Conservation (phyloP, 345 rosid species). For the Linum trigynum region DNA sequence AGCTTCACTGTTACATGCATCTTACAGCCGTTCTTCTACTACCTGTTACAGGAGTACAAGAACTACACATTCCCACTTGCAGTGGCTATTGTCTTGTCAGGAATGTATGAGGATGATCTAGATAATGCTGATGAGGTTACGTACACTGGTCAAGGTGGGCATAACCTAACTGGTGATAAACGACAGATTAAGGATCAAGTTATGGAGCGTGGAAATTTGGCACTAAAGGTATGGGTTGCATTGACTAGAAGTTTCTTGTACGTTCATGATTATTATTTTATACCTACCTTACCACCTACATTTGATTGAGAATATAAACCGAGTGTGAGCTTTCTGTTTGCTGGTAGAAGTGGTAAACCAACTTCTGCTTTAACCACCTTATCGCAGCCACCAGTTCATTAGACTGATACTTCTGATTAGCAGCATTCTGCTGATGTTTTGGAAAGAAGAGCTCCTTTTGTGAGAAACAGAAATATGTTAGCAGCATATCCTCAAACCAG, state of each 20-base stretch:
- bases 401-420: too few relatives aligned
- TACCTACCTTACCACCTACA: neutral
- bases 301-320: slow-evolving; percentile 8
- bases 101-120: slow-evolving; percentile 91
- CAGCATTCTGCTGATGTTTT: too few relatives aligned
- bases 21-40: neutral
- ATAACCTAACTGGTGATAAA: slow-evolving; percentile 68
- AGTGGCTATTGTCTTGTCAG: slow-evolving; percentile 67
- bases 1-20: neutral
- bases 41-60: slow-evolving; percentile 36
- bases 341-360: too few relatives aligned
- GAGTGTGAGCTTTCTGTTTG: too few relatives aligned
- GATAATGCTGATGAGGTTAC: slow-evolving; percentile 85
- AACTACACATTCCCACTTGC: slow-evolving; percentile 59
- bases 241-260: neutral
- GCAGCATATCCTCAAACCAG: too few relatives aligned
- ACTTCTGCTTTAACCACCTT: too few relatives aligned
- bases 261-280: neutral
- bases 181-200: slow-evolving; percentile 72
- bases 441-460: too few relatives aligned
- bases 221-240: slow-evolving; percentile 59
- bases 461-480: too few relatives aligned
- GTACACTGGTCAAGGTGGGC: slow-evolving; percentile 96
- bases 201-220: slow-evolving; percentile 75
- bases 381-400: too few relatives aligned